Evolutionary conservation across 768 basidiomycete species (phyloP).

Genomic region (Gloeostereum incarnatum): DNA sequence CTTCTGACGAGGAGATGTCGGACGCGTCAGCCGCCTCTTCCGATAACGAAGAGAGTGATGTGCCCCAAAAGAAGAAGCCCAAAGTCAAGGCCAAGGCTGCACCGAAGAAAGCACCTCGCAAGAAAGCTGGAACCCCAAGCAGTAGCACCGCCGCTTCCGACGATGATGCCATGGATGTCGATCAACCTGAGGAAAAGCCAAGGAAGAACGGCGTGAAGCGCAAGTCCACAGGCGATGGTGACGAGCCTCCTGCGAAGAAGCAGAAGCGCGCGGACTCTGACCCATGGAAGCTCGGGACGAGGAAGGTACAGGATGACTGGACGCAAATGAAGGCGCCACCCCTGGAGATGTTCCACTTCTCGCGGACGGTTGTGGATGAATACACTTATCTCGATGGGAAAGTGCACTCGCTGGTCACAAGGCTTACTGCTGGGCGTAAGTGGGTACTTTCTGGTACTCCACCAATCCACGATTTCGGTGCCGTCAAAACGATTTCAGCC

Average conservation of each 20-base stretch:
- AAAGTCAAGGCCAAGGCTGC: slow-evolving; percentile 22
- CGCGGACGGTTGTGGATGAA: slow-evolving; percentile 86
- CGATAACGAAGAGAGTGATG: slow-evolving; percentile 22
- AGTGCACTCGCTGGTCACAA: slow-evolving; percentile 69
- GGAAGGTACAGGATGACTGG: slow-evolving; percentile 63
- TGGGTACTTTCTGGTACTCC: slow-evolving; percentile 99
- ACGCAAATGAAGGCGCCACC: slow-evolving; percentile 74
- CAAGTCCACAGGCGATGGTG: slow-evolving; percentile 19
- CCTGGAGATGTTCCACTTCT: slow-evolving; percentile 87
- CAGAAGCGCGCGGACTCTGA: slow-evolving; percentile 59
- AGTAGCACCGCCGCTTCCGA: slow-evolving; percentile 12
- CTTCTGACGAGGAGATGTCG: background rate
- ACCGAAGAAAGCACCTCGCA: slow-evolving; percentile 12
- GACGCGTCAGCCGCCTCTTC: slow-evolving; percentile 15
- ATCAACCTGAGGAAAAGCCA: slow-evolving; percentile 30
- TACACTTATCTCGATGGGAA: slow-evolving; percentile 88
- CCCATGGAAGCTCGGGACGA: slow-evolving; percentile 67
- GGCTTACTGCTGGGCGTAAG: slow-evolving; percentile 65
- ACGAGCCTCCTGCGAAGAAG: slow-evolving; percentile 40
- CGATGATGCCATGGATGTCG: slow-evolving; percentile 51
- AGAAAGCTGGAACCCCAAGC: slow-evolving; percentile 15
- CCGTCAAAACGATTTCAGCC: slow-evolving; percentile 84
- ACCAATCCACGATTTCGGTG: slow-evolving; percentile 83
- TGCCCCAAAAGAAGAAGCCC: too few relatives aligned
- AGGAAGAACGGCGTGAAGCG: slow-evolving; percentile 19